A percentile compares a stretch with the other conserved stretches of the same genome.
Evolutionary conservation across 73 alveolate genomes (phyloP).

Genomic region (Tetrahymena thermophila): DNA sequence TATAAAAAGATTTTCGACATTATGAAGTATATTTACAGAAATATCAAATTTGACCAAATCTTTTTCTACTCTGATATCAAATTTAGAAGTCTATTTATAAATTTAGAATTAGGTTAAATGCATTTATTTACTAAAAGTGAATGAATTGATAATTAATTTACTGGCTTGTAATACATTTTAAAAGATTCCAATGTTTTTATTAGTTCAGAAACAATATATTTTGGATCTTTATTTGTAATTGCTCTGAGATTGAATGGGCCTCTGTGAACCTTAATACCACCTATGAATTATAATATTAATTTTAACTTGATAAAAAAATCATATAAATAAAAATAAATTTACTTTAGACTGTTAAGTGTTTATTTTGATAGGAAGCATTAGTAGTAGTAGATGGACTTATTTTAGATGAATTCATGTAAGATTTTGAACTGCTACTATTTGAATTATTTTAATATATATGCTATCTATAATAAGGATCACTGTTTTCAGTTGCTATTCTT

Average conservation of each 20-base stretch:
- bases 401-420: neutral
- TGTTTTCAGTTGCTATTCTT: neutral
- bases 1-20: neutral
- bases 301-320: neutral
- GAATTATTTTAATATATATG: neutral
- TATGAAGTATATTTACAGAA: neutral
- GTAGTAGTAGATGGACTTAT: neutral
- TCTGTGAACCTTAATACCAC: constrained; percentile 20
- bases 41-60: neutral
- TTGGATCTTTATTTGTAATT: constrained; percentile 31
- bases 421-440: neutral
- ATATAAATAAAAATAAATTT: no score
- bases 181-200: neutral
- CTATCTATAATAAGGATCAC: neutral
- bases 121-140: neutral
- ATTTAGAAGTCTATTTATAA: neutral
- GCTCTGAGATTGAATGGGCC: constrained; percentile 33
- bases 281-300: neutral
- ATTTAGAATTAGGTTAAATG: neutral
- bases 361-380: neutral
- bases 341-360: neutral
- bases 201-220: constrained; percentile 1
- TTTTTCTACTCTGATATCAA: neutral
- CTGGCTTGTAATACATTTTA: neutral
- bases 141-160: neutral